Conservation (phyloP, 2,329 filamentous ascomycete genomes). For the Salinomyces thailandicus region DNA sequence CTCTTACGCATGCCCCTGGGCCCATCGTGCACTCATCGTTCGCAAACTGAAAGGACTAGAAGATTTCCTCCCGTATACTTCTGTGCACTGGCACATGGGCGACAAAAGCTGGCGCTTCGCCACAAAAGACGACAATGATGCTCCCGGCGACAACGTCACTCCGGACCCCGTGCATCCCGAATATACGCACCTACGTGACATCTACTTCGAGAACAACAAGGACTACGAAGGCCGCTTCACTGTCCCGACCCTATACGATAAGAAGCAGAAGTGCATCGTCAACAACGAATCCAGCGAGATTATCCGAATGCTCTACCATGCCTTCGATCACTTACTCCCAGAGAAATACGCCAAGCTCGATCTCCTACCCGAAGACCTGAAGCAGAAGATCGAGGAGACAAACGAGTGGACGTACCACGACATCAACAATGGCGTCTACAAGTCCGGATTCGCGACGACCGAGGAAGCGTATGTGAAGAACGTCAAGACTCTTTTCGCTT, state of each 20-base stretch:
- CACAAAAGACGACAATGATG: constrained; percentile 48
- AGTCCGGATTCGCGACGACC: constrained; percentile 42
- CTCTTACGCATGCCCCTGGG: constrained; percentile 91
- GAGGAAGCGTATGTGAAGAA: constrained; percentile 41
- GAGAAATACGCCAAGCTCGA: constrained; percentile 34
- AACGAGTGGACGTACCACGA: constrained; percentile 45
- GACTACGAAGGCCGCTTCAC: constrained; percentile 73
- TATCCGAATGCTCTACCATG: constrained; percentile 75
- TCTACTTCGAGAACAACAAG: constrained; percentile 67
- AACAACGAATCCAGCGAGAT: constrained; percentile 92
- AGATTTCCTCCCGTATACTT: constrained; percentile 65
- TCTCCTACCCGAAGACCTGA: constrained; percentile 35
- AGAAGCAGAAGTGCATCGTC: constrained; percentile 63
- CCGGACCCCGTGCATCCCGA: constrained; percentile 56
- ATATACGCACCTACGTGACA: constrained; percentile 62
- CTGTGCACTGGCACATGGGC: constrained; percentile 86
- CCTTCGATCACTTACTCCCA: constrained; percentile 55
- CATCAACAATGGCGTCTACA: constrained; percentile 43
- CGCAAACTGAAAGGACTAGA: constrained; percentile 87
- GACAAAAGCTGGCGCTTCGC: constrained; percentile 74
- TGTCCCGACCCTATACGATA: constrained; percentile 79
- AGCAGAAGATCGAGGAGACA: constrained; percentile 37
- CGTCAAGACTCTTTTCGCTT: constrained; percentile 37
- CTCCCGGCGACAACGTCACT: constrained; percentile 43
- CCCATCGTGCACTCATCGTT: constrained; percentile 76